Percentiles rank a stretch among this genome's conserved stretches.
Evolutionary conservation across 495 filamentous ascomycete species (phyloP).

Genomic region (Letharia lupina): DNA sequence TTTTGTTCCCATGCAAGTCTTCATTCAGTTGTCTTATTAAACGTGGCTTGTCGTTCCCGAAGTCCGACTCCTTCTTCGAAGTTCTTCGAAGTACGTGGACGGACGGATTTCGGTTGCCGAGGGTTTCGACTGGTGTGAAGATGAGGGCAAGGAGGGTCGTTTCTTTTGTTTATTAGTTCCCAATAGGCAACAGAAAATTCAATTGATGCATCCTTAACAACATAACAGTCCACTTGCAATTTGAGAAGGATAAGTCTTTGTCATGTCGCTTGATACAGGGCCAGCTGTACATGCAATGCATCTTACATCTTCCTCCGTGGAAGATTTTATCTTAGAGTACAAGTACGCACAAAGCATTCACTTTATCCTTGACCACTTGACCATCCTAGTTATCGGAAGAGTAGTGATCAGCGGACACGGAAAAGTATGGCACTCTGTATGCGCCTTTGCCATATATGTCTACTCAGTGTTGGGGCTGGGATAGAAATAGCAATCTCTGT

Average conservation of each 20-base stretch:
- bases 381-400: no score
- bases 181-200: conserved; percentile 13
- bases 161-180: conserved; percentile 12
- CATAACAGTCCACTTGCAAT: background rate
- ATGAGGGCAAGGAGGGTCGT: background rate
- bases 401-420: background rate
- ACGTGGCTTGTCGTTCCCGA: conserved; percentile 1
- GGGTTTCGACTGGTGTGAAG: conserved; percentile 3
- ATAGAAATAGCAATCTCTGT: background rate
- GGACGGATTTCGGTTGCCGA: background rate
- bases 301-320: no score
- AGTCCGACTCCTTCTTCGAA: conserved; percentile 4
- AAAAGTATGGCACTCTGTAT: background rate
- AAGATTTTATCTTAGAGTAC: background rate
- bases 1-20: conserved; percentile 3
- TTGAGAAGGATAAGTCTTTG: background rate
- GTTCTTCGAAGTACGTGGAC: conserved; percentile 16
- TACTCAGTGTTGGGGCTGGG: no score
- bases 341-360: no score
- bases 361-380: no score
- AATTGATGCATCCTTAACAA: conserved; percentile 1
- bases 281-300: background rate
- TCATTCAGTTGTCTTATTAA: conserved; percentile 7
- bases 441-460: background rate
- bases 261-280: background rate